Evolutionary conservation across 257 asterid species (phyloP).

Genomic region (Gardenia jasminoides): DNA sequence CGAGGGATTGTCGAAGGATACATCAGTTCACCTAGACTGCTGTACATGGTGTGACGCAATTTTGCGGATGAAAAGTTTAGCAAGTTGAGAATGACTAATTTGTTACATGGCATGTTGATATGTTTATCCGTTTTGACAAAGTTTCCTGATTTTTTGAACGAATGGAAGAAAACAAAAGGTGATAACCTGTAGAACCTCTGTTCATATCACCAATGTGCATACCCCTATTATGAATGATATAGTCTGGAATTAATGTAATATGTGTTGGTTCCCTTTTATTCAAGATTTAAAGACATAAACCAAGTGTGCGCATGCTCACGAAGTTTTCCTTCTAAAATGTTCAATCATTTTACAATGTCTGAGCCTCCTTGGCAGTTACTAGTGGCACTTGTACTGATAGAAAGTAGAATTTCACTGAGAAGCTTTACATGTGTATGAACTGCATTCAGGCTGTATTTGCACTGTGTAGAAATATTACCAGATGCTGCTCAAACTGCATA

Average conservation of each 20-base stretch:
- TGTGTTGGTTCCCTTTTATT: not conserved
- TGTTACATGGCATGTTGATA: not conserved
- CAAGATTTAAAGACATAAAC: not conserved
- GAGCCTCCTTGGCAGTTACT: not conserved
- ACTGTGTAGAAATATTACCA: no score
- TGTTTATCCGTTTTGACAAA: not conserved
- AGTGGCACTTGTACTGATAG: not conserved
- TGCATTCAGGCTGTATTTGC: not conserved
- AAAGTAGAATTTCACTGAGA: no score
- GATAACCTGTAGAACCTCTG: not conserved
- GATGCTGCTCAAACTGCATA: not conserved
- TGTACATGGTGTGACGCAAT: not conserved
- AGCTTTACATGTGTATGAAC: no score
- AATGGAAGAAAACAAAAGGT: not conserved
- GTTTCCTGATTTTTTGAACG: not conserved
- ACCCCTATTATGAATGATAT: not conserved
- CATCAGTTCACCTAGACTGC: not conserved
- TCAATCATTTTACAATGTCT: not conserved
- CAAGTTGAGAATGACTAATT: not conserved
- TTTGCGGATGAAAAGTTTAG: not conserved
- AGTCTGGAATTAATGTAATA: not conserved
- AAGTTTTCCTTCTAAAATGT: not conserved
- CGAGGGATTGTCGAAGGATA: not conserved
- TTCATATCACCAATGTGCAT: not conserved
- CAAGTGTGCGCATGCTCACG: not conserved